phyloP scores from a whole-genome alignment of 1,139 yeast genomes.

The Pichia terricola region DNA sequence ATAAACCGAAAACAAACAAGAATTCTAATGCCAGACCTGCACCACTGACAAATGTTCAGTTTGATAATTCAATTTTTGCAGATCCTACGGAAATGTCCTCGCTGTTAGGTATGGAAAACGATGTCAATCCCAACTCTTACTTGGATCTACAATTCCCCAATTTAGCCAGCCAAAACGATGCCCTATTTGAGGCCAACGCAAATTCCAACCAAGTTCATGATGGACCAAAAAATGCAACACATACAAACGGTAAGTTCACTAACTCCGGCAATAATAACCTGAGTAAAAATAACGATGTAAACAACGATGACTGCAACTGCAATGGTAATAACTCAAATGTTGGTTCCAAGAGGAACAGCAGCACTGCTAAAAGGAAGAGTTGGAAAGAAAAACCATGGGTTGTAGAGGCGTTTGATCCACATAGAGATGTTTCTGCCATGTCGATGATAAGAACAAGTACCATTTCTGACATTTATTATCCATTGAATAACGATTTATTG shows the following conservation, averaged over 20 bases:
- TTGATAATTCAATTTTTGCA: not conserved
- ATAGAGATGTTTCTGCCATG: slow-evolving; percentile 43
- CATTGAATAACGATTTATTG: slow-evolving; percentile 9
- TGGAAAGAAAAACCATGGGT: slow-evolving; percentile 36
- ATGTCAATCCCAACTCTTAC: not conserved
- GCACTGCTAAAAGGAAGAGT: not conserved
- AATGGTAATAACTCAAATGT: too few relatives aligned
- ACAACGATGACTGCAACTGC: too few relatives aligned
- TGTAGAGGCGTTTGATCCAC: slow-evolving; percentile 47
- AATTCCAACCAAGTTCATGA: too few relatives aligned
- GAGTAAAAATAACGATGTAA: too few relatives aligned
- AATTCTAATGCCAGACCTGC: not conserved
- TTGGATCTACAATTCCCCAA: too few relatives aligned
- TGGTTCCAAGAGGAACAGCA: too few relatives aligned
- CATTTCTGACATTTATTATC: slow-evolving; percentile 7
- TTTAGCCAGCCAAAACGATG: too few relatives aligned
- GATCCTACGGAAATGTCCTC: not conserved
- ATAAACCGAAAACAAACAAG: slow-evolving; percentile 2
- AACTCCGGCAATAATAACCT: too few relatives aligned
- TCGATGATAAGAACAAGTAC: slow-evolving; percentile 29
- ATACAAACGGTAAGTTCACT: too few relatives aligned
- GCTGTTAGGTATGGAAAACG: not conserved
- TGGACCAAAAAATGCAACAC: too few relatives aligned
- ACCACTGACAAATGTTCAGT: not conserved
- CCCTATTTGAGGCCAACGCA: too few relatives aligned